Conservation (phyloP, 2,329 filamentous ascomycete genomes). For the Alternaria sp. region DNA sequence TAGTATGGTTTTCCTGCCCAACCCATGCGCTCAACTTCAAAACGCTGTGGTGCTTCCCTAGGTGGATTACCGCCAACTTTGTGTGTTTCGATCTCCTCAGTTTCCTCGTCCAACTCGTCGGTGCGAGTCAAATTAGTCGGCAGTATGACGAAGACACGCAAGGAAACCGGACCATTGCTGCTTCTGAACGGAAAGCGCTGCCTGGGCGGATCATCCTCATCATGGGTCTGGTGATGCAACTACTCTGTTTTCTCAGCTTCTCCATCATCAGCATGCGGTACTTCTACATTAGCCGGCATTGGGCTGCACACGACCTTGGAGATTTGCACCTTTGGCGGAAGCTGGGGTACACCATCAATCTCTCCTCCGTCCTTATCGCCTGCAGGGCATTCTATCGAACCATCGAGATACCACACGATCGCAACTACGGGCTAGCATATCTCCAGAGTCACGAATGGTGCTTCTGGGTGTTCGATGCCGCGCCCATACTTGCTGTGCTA, state of each 20-base stretch:
- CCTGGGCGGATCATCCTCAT: slow-evolving; percentile 50
- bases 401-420: slow-evolving; percentile 59
- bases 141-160: slow-evolving; percentile 39
- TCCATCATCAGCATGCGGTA: slow-evolving; percentile 47
- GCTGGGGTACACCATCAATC: slow-evolving; percentile 43
- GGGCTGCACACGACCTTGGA: slow-evolving; percentile 41
- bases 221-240: slow-evolving; percentile 57
- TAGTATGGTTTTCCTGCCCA: slow-evolving; percentile 51
- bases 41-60: slow-evolving; percentile 51
- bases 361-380: slow-evolving; percentile 45
- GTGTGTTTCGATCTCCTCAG: slow-evolving; percentile 57
- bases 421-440: slow-evolving; percentile 54
- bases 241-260: slow-evolving; percentile 60
- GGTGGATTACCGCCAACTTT: slow-evolving; percentile 57
- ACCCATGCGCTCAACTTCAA: slow-evolving; percentile 50
- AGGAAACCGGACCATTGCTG: slow-evolving; percentile 50
- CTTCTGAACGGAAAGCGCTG: slow-evolving; percentile 35
- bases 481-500: slow-evolving; percentile 58
- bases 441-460: slow-evolving; percentile 60
- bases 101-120: slow-evolving; percentile 55
- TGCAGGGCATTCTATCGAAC: slow-evolving; percentile 61
- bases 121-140: slow-evolving; percentile 52
- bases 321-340: slow-evolving; percentile 47
- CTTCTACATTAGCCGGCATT: slow-evolving; percentile 39
- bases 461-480: slow-evolving; percentile 60